Evolutionary conservation across 192 early-diverging fungal genomes (phyloP), one percentile per base, ranked within the genome.

Genomic region (Dissophora globulifera): DNA sequence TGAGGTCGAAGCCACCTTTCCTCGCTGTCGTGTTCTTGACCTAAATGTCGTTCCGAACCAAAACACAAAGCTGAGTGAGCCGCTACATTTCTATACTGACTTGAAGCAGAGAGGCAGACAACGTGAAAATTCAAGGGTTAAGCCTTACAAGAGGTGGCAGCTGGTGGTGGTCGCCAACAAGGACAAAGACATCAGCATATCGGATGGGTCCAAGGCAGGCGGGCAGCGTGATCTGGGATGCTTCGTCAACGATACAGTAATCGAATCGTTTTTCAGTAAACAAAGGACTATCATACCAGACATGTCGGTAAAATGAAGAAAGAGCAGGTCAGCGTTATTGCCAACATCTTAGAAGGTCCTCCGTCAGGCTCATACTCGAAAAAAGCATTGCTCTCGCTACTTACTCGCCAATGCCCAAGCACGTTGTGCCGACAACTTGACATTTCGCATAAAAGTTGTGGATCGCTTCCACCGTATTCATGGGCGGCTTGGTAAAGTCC

Each of bases 121-220:
- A n/a, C n/a, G n/a, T n/a, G n/a, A n/a, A n/a, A n/a, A n/a, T n/a
- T n/a, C n/a, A n/a, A n/a, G n/a, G n/a, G n/a, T n/a, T n/a, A n/a
- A n/a, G 35, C 13, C 69, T 80, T 81, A 98, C 94, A 41, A 98
- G 67, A 2, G 97, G 97, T 38, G 93, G 93, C 16, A 98, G 83
- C 76, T 98, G 97, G 71, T 97, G 93, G 62, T 96, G 92, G 71
- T 98, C 97, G 33, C 97, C 97, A 15, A 98, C 96, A 8, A 98
- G 78, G 9, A 98, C 87, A 88, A 97, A 97, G 11, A 72, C 83
- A n/a, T 88, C 74, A 0, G 95, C 92, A 58, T 85, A 90, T 3
- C 90, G 86, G 32, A 98, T 69, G 8, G 97, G 95, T 5, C 95
- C 97, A 31, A 98, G 56, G 60, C 94, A 95, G 6, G 92, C 89